Percentiles rank a stretch among this genome's conserved stretches.
Conservation (phyloP, 768 basidiomycete genomes). For the Boletus rex-veris region DNA sequence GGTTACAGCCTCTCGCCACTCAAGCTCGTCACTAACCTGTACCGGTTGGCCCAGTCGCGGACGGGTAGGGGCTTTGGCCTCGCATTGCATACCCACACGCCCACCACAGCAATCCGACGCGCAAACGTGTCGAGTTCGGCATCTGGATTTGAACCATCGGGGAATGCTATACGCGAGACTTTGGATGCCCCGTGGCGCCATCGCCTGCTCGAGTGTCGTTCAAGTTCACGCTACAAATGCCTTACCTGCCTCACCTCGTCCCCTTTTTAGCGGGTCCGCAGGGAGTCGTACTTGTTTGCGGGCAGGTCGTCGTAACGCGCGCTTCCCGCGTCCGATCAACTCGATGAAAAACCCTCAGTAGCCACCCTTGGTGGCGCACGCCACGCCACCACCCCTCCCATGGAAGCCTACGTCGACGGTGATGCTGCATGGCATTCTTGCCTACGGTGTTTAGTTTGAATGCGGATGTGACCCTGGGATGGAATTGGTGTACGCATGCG, state of each 20-base stretch:
- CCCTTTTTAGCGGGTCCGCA: conserved; percentile 53
- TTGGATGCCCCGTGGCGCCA: conserved; percentile 60
- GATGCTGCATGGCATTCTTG: conserved; percentile 57
- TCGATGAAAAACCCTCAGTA: conserved; percentile 49
- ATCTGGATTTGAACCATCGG: neutral
- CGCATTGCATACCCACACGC: conserved; percentile 68
- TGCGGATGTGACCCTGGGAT: conserved; percentile 54
- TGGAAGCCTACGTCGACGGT: conserved; percentile 50
- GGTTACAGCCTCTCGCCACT: conserved; percentile 75
- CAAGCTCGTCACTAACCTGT: conserved; percentile 74
- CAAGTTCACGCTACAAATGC: conserved; percentile 89
- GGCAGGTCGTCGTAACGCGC: conserved; percentile 56
- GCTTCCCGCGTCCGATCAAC: conserved; percentile 63
- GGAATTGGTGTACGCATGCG: conserved; percentile 64
- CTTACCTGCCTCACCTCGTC: conserved; percentile 77
- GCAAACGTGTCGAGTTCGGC: neutral
- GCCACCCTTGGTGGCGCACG: conserved; percentile 73
- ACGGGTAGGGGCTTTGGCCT: conserved; percentile 39
- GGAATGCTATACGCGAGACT: conserved; percentile 3
- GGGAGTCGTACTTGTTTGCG: conserved; percentile 68
- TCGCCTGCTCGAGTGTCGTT: conserved; percentile 62
- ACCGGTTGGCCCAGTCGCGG: conserved; percentile 37
- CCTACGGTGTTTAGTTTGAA: conserved; percentile 55
- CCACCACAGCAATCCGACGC: conserved; percentile 47
- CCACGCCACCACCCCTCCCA: no score